A percentile compares a stretch with the other conserved stretches of the same genome.
These are phyloP conservation scores for Phytophthora pisi DNA, from an alignment of 352 stramenopile species.

Conservation along the genomic window DNA sequence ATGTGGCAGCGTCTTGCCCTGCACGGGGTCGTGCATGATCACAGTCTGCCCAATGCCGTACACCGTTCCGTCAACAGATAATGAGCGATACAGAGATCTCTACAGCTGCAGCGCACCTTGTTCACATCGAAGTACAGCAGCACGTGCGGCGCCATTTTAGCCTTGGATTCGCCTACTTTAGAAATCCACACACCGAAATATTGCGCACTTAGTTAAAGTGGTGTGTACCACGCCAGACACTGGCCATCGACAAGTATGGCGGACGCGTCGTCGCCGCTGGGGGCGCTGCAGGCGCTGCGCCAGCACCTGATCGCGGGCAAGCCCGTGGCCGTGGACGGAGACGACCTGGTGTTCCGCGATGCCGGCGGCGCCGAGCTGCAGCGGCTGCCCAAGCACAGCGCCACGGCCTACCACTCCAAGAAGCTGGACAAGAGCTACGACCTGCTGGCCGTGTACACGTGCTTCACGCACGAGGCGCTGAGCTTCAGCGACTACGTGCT, in stretches of 20 bases:
- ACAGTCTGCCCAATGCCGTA: constrained; percentile 49
- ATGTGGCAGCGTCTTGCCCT: constrained; percentile 73
- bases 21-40: constrained; percentile 85
- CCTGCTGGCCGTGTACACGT: constrained; percentile 79
- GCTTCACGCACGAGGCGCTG: constrained; percentile 74
- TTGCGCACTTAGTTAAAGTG: neutral
- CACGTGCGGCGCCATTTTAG: constrained; percentile 40
- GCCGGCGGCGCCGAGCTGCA: constrained; percentile 52
- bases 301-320: constrained; percentile 81
- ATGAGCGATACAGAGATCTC: neutral
- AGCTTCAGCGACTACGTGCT: constrained; percentile 87
- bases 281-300: constrained; percentile 58
- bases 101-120: constrained; percentile 44
- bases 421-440: constrained; percentile 86
- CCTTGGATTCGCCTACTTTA: too few species aligned
- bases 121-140: constrained; percentile 86
- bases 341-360: constrained; percentile 67
- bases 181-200: too few species aligned
- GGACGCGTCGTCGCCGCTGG: constrained; percentile 30
- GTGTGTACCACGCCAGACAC: neutral
- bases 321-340: constrained; percentile 54
- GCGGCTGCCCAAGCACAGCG: constrained; percentile 64
- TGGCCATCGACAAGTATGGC: neutral
- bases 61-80: neutral
- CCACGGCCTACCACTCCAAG: constrained; percentile 85